Base-by-base conservation (phyloP, 2,329 filamentous ascomycete species). In the Thielaviopsis populi region DNA sequence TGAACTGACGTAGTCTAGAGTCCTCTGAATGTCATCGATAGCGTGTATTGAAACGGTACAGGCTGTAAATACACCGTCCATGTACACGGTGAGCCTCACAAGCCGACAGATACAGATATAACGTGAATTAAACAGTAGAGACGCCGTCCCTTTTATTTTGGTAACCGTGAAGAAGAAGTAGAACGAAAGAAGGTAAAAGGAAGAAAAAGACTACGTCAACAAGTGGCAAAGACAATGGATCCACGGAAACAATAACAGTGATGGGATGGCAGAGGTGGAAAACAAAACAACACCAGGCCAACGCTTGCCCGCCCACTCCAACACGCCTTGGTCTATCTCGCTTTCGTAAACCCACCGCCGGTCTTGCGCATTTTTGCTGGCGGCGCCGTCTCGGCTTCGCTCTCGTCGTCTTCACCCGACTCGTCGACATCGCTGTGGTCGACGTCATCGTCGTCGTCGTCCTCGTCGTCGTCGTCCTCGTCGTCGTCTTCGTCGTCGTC, bases 361-460 rank as follows among this genome's bases (percentile, higher is more conserved):
- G 72, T 72, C 70, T 77, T 78, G 67, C 74, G 73, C 66, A 78
- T 69, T 70, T 79, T 79, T 62, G 75, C 71, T 53, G 79, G 78
- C 59, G 78, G 77, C 50, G 75, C 77, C 10, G 76, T 74, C 67
- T 80, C 78, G 19, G 73, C 74, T 59, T 81, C 79, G 63, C 77
- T 80, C 66, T 78, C 78, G 41, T 79, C 81, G 10, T 82, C 81
- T 66, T 85, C 83, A 6, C 77, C 78, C 71, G 79, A 80, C 62
- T 81, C 79, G 40, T 77, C 75, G 6, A 79, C 76, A 62, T 86
- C 83, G 42, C 83, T 79, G 63, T 84, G 79, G 56, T 83, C 75
- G 1, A 81, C 81, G 66, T 85, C 82, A 19, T 84, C 80, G 66
- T 83, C 81, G 24, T 83, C 80, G 1, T 82, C 71, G 0, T 75